Evolutionary conservation across 1,139 yeast species (phyloP), one percentile per base, ranked within the genome.

Genomic region (Magnusiomyces sp.): DNA sequence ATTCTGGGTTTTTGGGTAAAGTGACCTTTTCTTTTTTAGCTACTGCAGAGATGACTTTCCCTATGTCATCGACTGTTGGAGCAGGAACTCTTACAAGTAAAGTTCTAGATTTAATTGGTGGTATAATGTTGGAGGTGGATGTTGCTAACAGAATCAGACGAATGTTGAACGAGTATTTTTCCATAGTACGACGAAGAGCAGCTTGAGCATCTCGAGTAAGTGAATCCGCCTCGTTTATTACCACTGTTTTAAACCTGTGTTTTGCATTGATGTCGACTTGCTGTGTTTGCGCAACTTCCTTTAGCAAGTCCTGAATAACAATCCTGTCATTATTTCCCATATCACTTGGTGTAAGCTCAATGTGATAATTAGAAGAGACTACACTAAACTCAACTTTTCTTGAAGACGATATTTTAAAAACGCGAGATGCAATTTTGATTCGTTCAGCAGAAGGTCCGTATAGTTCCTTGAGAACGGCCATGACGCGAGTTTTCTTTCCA

Each of bases 131-230:
- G 31, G 96, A 86, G 32, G 95, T 86, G 7, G 96, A 80, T 63
- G 87, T 92, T 59, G 96, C 87, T 33, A 92, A 76, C 71, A 92
- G 72, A 48, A 94, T 79, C 56, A 92, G 71, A 55, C 99, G 77
- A 59, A 92, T 80, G 62, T 88, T 90, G 20, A 84, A 76, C 2
- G 97, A 87, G 68, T 90, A 92, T 63, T 92, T 92, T 64, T 92
- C 99, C 97, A 92, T 94, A 0, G 99, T 92, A 66, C 98, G 78
- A 71, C 98, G 80, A 58, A 92, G 72, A 0, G 98, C 98, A 13
- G 97, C 97, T 66, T 92, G 98, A 0, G 98, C 98, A 64, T 95
- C 98, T 58, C 97, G 77, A 17, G 94, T 82, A 63, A 92, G 75
- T 1, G 88, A 76, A 58, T 92, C 97, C 0, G 98, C 97, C 65